Evolutionary conservation across 2,329 filamentous ascomycete genomes (phyloP).

Genomic region (Colletotrichum tabaci): DNA sequence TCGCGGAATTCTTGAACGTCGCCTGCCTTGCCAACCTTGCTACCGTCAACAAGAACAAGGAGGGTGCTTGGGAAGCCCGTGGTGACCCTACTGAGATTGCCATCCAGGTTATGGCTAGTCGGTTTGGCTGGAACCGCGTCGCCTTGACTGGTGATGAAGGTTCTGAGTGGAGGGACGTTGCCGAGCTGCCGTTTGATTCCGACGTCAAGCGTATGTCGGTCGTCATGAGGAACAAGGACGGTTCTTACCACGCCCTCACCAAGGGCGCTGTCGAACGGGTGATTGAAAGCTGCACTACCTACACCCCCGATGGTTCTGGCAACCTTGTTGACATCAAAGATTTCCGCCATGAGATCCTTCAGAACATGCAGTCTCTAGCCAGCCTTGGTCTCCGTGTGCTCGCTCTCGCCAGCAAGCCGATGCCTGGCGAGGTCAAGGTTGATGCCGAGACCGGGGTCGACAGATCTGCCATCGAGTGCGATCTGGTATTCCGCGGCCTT

Average conservation of each 20-base stretch:
- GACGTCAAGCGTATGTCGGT: conserved; percentile 43
- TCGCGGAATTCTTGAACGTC: conserved; percentile 68
- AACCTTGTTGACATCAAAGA: conserved; percentile 61
- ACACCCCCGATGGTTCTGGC: conserved; percentile 47
- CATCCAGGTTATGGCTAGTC: conserved; percentile 75
- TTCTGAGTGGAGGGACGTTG: conserved; percentile 65
- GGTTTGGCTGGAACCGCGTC: conserved; percentile 70
- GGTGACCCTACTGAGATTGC: conserved; percentile 77
- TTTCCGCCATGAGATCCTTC: conserved; percentile 68
- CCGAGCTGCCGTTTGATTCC: conserved; percentile 57
- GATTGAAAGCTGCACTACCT: conserved; percentile 69
- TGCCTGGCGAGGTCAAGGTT: conserved; percentile 49
- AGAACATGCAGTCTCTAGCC: conserved; percentile 76
- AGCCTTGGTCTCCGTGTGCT: conserved; percentile 77
- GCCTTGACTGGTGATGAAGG: conserved; percentile 56
- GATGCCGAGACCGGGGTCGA: conserved; percentile 18
- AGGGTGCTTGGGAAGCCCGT: conserved; percentile 66
- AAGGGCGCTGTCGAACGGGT: conserved; percentile 80
- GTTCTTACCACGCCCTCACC: conserved; percentile 59
- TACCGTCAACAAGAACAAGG: conserved; percentile 63
- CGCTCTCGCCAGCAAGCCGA: conserved; percentile 70
- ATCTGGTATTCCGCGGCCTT: conserved; percentile 37
- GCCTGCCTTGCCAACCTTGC: conserved; percentile 73
- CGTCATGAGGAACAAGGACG: conserved; percentile 40
- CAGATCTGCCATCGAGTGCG: conserved; percentile 26